These are phyloP conservation scores for Monilinia fructigena DNA, from an alignment of 2,329 filamentous ascomycete genomes.

Conservation along the genomic window DNA sequence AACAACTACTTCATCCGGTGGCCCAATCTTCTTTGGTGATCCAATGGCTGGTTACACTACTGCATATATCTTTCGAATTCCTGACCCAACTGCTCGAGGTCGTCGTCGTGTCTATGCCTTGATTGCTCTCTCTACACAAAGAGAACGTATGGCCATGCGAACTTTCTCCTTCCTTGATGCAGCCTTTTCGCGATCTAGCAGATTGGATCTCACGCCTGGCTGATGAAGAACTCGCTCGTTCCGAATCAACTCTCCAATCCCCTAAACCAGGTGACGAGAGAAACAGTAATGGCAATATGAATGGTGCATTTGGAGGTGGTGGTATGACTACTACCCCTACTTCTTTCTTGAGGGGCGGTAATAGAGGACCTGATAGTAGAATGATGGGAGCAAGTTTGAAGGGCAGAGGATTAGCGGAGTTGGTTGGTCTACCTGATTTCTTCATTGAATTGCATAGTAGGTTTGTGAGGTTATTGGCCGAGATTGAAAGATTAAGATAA, in stretches of 20 bases:
- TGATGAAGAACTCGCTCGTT: slow-evolving; percentile 58
- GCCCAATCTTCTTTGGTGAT: slow-evolving; percentile 69
- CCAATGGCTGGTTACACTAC: slow-evolving; percentile 65
- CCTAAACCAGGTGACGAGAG: slow-evolving; percentile 19
- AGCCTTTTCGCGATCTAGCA: slow-evolving; percentile 64
- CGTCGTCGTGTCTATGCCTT: slow-evolving; percentile 70
- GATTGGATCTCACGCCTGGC: slow-evolving; percentile 65
- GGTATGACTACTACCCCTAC: slow-evolving; percentile 26
- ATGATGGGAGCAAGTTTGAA: slow-evolving; percentile 53
- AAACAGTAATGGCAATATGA: slow-evolving; percentile 19
- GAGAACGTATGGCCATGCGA: slow-evolving; percentile 64
- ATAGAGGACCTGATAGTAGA: slow-evolving; percentile 33
- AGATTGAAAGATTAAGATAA: slow-evolving; percentile 44
- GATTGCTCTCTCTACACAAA: slow-evolving; percentile 63
- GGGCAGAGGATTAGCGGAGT: slow-evolving; percentile 61
- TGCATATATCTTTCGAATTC: slow-evolving; percentile 68
- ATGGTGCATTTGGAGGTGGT: slow-evolving; percentile 3
- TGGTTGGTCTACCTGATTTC: slow-evolving; percentile 65
- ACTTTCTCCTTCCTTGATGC: slow-evolving; percentile 61
- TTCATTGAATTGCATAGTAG: slow-evolving; percentile 64
- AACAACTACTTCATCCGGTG: slow-evolving; percentile 56
- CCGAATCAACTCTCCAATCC: slow-evolving; percentile 26
- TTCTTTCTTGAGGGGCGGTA: slow-evolving; percentile 36
- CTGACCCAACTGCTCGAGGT: slow-evolving; percentile 65
- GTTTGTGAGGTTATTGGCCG: slow-evolving; percentile 62